Percentiles rank a stretch among this genome's conserved stretches.
Evolutionary conservation across 306 rosid genomes (phyloP).

Genomic region (Delonix regia): DNA sequence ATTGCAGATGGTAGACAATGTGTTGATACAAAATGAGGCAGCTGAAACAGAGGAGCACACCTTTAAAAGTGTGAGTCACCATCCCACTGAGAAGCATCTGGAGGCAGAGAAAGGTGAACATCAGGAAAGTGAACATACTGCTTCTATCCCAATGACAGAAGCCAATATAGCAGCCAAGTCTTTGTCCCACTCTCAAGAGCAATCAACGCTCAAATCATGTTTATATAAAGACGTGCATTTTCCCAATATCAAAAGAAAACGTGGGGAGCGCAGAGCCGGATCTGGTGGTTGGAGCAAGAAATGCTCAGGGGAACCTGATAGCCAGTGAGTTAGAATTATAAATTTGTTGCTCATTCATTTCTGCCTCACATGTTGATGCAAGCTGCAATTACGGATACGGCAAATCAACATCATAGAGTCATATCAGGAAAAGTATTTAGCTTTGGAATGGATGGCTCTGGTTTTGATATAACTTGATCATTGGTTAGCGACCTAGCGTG

Average conservation of each 20-base stretch:
- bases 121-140: constrained; percentile 44
- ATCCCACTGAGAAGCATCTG: constrained; percentile 41
- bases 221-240: constrained; percentile 59
- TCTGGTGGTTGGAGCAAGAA: constrained; percentile 79
- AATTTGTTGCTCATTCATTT: constrained; percentile 8
- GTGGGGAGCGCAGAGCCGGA: constrained; percentile 90
- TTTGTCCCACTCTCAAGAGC: constrained; percentile 55
- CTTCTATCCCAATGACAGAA: constrained; percentile 46
- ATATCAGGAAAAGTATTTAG: constrained; percentile 6
- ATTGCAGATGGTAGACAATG: constrained; percentile 70
- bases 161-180: constrained; percentile 33
- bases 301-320: constrained; percentile 71
- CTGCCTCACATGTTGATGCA: constrained; percentile 5
- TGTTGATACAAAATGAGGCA: constrained; percentile 56
- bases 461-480: background rate
- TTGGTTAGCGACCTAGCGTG: background rate
- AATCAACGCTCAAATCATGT: constrained; percentile 57
- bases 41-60: constrained; percentile 51
- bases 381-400: background rate
- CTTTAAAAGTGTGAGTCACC: constrained; percentile 25
- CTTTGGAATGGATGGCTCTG: constrained; percentile 17
- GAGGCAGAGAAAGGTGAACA: constrained; percentile 47
- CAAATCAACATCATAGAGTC: background rate
- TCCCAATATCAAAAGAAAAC: constrained; percentile 70
- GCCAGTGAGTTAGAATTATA: constrained; percentile 50